phyloP scores from a whole-genome alignment of 305 asterid genomes.

The Solanum chacoense region DNA sequence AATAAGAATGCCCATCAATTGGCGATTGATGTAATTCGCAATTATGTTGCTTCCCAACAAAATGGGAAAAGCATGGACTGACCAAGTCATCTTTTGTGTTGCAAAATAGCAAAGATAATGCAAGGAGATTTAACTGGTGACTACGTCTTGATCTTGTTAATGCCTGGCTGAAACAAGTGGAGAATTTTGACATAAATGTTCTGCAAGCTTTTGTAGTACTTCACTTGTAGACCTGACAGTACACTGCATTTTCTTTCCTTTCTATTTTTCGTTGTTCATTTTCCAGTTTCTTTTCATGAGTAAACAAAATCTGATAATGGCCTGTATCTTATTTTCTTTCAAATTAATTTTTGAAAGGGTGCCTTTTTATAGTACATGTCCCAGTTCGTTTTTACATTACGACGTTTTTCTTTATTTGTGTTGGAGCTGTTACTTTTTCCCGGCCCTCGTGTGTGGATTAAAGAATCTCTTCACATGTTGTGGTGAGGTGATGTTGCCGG shows the following conservation, averaged over 20 bases:
- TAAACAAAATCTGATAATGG: not conserved
- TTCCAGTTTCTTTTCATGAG: not conserved
- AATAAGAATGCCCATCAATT: constrained; percentile 70
- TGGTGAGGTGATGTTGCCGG: not conserved
- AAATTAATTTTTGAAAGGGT: not conserved
- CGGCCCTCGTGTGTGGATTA: not conserved
- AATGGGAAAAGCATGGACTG: constrained; percentile 28
- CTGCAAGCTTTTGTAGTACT: constrained; percentile 4
- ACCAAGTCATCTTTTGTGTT: not conserved
- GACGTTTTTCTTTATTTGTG: not conserved
- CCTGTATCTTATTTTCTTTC: not conserved
- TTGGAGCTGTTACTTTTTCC: not conserved
- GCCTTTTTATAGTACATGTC: not conserved
- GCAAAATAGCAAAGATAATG: constrained; percentile 8
- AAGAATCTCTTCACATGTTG: not conserved
- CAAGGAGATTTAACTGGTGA: not conserved
- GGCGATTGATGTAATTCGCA: constrained; percentile 72
- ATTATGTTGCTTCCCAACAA: constrained; percentile 56
- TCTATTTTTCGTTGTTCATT: not conserved
- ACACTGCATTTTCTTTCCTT: not conserved
- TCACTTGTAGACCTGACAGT: constrained; percentile 3
- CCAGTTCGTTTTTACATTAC: not conserved
- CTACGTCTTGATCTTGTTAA: constrained; percentile 10
- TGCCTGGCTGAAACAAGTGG: constrained; percentile 12
- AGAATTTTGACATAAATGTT: constrained; percentile 3